Evolutionary conservation across 1,284 basidiomycete genomes (phyloP).

Genomic region (Cutaneotrichosporon spelunceum): DNA sequence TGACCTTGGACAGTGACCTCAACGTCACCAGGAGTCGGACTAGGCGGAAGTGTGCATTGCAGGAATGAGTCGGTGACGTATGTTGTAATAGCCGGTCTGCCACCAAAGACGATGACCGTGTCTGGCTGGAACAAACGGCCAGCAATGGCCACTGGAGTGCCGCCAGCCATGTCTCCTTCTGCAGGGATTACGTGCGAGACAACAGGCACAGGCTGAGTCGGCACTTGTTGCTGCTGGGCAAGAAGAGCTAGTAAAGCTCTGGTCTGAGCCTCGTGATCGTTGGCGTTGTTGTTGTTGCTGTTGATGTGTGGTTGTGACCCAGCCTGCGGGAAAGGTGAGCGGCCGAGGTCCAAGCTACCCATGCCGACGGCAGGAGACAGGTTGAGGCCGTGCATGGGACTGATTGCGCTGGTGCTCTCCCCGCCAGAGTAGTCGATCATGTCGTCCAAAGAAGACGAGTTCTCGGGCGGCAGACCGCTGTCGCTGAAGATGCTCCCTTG

Average conservation of each 20-base stretch:
- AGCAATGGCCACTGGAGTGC: slow-evolving; percentile 90
- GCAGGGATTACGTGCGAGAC: slow-evolving; percentile 72
- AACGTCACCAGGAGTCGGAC: slow-evolving; percentile 78
- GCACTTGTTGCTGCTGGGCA: slow-evolving; percentile 13
- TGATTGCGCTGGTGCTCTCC: slow-evolving; percentile 27
- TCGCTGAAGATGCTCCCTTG: slow-evolving; percentile 36
- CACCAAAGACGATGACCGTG: slow-evolving; percentile 78
- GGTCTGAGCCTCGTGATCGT: slow-evolving; percentile 25
- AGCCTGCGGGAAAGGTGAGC: slow-evolving; percentile 2
- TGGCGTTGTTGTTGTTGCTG: slow-evolving; percentile 10
- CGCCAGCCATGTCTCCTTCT: slow-evolving; percentile 86
- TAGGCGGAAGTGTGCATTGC: slow-evolving; percentile 86
- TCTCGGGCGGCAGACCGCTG: slow-evolving; percentile 37
- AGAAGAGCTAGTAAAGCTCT: slow-evolving; percentile 23
- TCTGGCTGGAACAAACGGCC: slow-evolving; percentile 74
- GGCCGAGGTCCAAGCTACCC: slow-evolving; percentile 21
- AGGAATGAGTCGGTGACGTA: slow-evolving; percentile 92
- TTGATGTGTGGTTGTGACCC: not conserved
- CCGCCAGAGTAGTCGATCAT: slow-evolving; percentile 46
- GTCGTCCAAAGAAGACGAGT: slow-evolving; percentile 35
- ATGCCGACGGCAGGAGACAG: slow-evolving; percentile 21
- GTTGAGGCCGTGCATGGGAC: slow-evolving; percentile 24
- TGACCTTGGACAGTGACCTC: slow-evolving; percentile 73
- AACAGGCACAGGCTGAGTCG: slow-evolving; percentile 34
- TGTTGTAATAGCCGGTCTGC: slow-evolving; percentile 74